A percentile compares a stretch with the other conserved stretches of the same genome.
Evolutionary conservation across 805 yeast species (phyloP).

Genomic region (Yamadazyma endophytica): DNA sequence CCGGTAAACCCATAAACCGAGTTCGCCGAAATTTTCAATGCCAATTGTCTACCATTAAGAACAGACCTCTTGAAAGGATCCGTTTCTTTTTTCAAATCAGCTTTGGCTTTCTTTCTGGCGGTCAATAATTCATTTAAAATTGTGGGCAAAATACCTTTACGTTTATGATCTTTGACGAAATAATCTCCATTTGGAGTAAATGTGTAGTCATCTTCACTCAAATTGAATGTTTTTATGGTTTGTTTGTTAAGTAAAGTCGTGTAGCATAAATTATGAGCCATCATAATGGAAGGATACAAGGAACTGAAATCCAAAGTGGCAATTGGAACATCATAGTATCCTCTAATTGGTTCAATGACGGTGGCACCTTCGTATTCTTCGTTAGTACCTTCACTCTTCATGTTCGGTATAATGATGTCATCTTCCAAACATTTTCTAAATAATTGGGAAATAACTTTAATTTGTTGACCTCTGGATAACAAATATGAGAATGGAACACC

Average conservation of each 20-base stretch:
- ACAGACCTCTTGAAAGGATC: constrained; percentile 95
- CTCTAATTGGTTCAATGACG: constrained; percentile 93
- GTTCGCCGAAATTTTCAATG: constrained; percentile 93
- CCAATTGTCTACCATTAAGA: constrained; percentile 94
- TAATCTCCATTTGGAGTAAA: constrained; percentile 89
- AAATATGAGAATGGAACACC: constrained; percentile 96
- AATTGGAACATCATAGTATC: constrained; percentile 94
- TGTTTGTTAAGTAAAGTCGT: constrained; percentile 76
- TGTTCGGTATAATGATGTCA: constrained; percentile 85
- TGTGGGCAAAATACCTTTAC: constrained; percentile 89
- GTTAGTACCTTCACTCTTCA: constrained; percentile 71
- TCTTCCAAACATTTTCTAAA: constrained; percentile 88
- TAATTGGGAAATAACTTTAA: constrained; percentile 92
- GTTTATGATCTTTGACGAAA: constrained; percentile 64
- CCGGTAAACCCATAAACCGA: constrained; percentile 99
- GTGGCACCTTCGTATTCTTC: constrained; percentile 99
- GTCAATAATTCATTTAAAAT: constrained; percentile 81
- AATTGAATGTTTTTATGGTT: constrained; percentile 59
- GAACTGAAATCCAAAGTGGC: constrained; percentile 98
- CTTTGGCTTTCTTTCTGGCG: constrained; percentile 92
- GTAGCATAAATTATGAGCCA: constrained; percentile 97
- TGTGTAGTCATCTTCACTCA: constrained; percentile 74
- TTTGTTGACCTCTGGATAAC: constrained; percentile 92
- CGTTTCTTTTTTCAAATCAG: constrained; percentile 83
- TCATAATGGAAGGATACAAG: constrained; percentile 96